Percentiles rank a stretch among this genome's conserved stretches.
These are phyloP conservation scores for Fusarium chaquense DNA, from an alignment of 2,329 filamentous ascomycete genomes.

Conservation along the genomic window DNA sequence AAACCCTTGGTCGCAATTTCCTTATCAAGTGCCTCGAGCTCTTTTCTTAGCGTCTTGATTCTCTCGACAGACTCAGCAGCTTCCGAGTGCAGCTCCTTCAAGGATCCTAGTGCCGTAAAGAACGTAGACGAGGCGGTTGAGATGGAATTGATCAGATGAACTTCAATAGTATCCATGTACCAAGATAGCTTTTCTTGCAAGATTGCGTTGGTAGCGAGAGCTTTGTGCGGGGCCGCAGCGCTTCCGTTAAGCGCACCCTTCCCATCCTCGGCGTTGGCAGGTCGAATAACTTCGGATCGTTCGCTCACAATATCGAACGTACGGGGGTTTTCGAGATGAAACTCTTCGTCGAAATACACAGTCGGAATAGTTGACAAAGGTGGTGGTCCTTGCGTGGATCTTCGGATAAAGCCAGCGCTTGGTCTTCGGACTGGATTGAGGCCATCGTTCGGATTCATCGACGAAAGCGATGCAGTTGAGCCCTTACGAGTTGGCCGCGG, in stretches of 20 bases:
- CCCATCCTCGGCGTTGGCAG: conserved; percentile 68
- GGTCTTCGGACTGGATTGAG: conserved; percentile 58
- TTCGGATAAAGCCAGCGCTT: conserved; percentile 65
- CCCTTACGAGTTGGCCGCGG: conserved; percentile 49
- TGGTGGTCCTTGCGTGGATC: conserved; percentile 77
- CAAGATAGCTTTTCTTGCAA: conserved; percentile 97
- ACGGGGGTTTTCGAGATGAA: conserved; percentile 93
- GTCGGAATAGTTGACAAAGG: conserved; percentile 91
- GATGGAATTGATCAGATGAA: conserved; percentile 95
- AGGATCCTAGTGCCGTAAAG: conserved; percentile 90
- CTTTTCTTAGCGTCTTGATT: conserved; percentile 83
- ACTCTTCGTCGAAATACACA: conserved; percentile 95
- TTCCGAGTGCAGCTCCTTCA: conserved; percentile 91
- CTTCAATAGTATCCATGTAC: conserved; percentile 99
- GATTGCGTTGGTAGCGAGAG: conserved; percentile 94
- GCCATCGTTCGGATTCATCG: conserved; percentile 63
- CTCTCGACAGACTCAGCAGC: conserved; percentile 89
- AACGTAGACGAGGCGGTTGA: conserved; percentile 96
- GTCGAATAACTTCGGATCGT: conserved; percentile 91
- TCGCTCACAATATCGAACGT: conserved; percentile 98
- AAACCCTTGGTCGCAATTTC: conserved; percentile 89
- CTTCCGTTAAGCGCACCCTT: conserved; percentile 68
- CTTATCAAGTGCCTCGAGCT: conserved; percentile 83
- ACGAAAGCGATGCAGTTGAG: conserved; percentile 60
- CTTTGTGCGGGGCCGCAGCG: conserved; percentile 76